A percentile compares a stretch with the other conserved stretches of the same genome.
Conservation (phyloP, 2,329 filamentous ascomycete species). For the Trichoderma citrinoviride region DNA sequence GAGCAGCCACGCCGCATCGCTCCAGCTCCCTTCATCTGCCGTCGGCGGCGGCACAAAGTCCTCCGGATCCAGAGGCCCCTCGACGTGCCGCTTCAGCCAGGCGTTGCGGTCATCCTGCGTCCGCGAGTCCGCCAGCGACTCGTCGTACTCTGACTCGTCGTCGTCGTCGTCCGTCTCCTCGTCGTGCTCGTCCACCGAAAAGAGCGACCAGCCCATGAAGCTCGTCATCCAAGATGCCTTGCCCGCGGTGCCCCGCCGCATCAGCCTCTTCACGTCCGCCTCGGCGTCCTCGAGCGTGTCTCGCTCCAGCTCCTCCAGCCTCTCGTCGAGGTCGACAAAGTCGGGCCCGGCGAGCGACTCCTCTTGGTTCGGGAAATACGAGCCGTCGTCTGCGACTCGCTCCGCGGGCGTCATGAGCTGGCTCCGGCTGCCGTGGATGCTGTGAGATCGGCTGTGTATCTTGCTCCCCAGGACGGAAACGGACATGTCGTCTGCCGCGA, state of each 20-base stretch:
- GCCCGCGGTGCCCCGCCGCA: slow-evolving; percentile 51
- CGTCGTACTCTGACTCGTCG: slow-evolving; percentile 40
- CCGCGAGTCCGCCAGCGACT: slow-evolving; percentile 30
- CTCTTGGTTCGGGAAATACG: slow-evolving; percentile 43
- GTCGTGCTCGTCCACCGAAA: slow-evolving; percentile 60
- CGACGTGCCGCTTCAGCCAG: slow-evolving; percentile 39
- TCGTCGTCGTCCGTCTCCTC: slow-evolving; percentile 52
- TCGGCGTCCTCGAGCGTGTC: slow-evolving; percentile 57
- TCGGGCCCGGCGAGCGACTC: slow-evolving; percentile 54
- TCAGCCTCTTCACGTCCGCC: slow-evolving; percentile 55
- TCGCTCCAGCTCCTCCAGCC: slow-evolving; percentile 52
- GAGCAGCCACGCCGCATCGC: slow-evolving; percentile 66
- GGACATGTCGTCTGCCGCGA: slow-evolving; percentile 51
- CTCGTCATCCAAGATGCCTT: slow-evolving; percentile 59
- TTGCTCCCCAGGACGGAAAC: slow-evolving; percentile 44
- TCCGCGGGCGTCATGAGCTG: slow-evolving; percentile 48
- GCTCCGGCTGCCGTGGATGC: slow-evolving; percentile 36
- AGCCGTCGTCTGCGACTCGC: slow-evolving; percentile 39
- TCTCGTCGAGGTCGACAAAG: slow-evolving; percentile 62
- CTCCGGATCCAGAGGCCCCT: slow-evolving; percentile 43
- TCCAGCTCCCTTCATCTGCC: slow-evolving; percentile 59
- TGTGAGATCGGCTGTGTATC: slow-evolving; percentile 44
- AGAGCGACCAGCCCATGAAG: slow-evolving; percentile 59
- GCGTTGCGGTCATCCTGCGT: slow-evolving; percentile 32
- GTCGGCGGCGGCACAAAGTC: slow-evolving; percentile 49